A percentile compares a stretch with the other conserved stretches of the same genome.
Conservation (phyloP, 805 yeast genomes). For the Myxozyma melibiosi region DNA sequence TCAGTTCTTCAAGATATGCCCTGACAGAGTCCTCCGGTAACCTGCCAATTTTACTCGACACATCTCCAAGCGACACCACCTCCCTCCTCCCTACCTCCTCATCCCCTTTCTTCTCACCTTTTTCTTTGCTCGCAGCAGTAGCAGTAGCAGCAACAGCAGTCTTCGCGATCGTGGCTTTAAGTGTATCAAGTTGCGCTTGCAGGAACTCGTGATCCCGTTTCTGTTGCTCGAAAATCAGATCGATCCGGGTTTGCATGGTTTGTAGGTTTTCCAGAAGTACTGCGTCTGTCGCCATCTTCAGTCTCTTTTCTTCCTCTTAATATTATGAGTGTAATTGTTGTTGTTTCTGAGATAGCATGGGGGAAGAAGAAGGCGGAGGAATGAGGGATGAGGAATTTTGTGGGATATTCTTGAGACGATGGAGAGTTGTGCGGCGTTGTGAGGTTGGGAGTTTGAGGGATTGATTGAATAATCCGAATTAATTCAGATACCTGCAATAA, state of each 20-base stretch:
- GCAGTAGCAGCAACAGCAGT: neutral
- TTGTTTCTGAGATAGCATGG: too few relatives aligned
- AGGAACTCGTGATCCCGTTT: constrained; percentile 1
- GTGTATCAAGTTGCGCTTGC: neutral
- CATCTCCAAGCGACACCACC: neutral
- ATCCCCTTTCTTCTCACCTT: neutral
- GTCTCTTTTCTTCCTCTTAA: too few relatives aligned
- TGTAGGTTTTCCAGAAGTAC: neutral
- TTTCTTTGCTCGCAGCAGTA: neutral
- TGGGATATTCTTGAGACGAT: too few relatives aligned
- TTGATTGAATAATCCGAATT: too few relatives aligned
- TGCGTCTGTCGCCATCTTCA: neutral
- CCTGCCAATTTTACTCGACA: neutral
- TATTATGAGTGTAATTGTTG: too few relatives aligned
- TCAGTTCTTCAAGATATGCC: constrained; percentile 5
- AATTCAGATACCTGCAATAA: too few relatives aligned
- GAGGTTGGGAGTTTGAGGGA: too few relatives aligned
- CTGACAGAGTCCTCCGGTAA: neutral
- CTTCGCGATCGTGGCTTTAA: neutral
- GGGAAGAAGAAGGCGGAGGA: too few relatives aligned
- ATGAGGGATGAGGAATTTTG: too few relatives aligned
- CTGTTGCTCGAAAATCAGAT: neutral
- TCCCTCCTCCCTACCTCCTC: neutral
- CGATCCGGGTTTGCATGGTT: neutral
- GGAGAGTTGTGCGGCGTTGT: too few relatives aligned